Conservation (phyloP, 2,329 filamentous ascomycete genomes). For the Fusarium hostae region DNA sequence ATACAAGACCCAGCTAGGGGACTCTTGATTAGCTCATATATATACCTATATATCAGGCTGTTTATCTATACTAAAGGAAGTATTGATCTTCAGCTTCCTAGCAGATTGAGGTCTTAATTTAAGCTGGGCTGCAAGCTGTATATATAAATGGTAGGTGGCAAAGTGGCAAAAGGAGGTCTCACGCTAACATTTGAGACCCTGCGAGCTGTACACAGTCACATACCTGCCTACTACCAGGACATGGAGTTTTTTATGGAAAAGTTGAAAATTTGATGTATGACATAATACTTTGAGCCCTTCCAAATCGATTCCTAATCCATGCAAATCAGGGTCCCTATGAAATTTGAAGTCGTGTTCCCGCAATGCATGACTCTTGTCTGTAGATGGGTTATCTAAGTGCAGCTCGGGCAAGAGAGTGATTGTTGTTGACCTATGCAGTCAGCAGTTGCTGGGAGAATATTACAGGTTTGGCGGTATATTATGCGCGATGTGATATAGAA, state of each 20-base stretch:
- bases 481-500: neutral
- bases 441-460: neutral
- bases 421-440: neutral
- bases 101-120: no score
- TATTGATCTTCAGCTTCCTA: no score
- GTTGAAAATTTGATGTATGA: constrained; percentile 18
- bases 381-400: neutral
- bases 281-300: constrained; percentile 2
- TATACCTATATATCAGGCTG: no score
- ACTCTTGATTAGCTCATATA: no score
- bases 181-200: no score
- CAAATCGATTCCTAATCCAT: neutral
- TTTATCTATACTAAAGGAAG: no score
- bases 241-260: constrained; percentile 33
- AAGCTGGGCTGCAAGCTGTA: no score
- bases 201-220: constrained; percentile 9
- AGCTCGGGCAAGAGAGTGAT: neutral
- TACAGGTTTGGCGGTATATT: neutral
- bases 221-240: neutral
- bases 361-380: neutral
- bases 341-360: neutral
- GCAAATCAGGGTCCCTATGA: constrained; percentile 22
- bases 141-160: no score
- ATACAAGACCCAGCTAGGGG: no score
- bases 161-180: no score